A percentile compares a stretch with the other conserved stretches of the same genome.
Evolutionary conservation across 495 filamentous ascomycete species (phyloP).

Genomic region (Penicillium nucicola): DNA sequence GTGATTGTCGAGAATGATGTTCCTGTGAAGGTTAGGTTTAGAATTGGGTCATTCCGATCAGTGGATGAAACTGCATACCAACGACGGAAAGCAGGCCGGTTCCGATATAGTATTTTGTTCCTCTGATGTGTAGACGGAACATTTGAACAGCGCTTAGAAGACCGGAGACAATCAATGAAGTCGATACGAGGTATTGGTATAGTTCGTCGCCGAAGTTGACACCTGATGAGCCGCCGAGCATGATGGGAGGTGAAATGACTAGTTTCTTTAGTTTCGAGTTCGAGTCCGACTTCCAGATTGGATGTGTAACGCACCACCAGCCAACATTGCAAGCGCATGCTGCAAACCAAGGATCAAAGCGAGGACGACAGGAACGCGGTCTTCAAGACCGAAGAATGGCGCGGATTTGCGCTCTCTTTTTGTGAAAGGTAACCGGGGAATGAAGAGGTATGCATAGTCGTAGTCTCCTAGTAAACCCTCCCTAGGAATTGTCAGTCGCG

Average conservation of each 20-base stretch:
- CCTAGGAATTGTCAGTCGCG: conserved; percentile 37
- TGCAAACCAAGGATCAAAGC: conserved; percentile 71
- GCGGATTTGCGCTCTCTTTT: conserved; percentile 57
- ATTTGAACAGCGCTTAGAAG: conserved; percentile 79
- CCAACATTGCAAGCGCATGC: conserved; percentile 67
- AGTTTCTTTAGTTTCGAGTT: not conserved
- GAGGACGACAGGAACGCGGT: conserved; percentile 75
- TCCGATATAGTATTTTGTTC: conserved; percentile 81
- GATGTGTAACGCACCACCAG: conserved; percentile 40
- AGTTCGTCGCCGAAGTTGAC: conserved; percentile 60
- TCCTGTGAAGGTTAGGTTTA: conserved; percentile 2
- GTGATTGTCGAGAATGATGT: conserved; percentile 82
- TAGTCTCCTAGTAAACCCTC: conserved; percentile 81
- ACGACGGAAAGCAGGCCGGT: conserved; percentile 91
- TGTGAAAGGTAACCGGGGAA: conserved; percentile 82
- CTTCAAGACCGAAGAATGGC: conserved; percentile 87
- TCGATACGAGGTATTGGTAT: conserved; percentile 83
- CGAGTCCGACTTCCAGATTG: not conserved
- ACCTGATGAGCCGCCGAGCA: conserved; percentile 61
- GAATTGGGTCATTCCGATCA: too few relatives aligned
- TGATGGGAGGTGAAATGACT: conserved; percentile 78
- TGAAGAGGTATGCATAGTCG: conserved; percentile 78
- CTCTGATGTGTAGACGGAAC: conserved; percentile 74
- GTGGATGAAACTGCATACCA: conserved; percentile 45
- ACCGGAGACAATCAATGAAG: conserved; percentile 82